Evolutionary conservation across 495 filamentous ascomycete species (phyloP).

Genomic region (Terfezia claveryi): DNA sequence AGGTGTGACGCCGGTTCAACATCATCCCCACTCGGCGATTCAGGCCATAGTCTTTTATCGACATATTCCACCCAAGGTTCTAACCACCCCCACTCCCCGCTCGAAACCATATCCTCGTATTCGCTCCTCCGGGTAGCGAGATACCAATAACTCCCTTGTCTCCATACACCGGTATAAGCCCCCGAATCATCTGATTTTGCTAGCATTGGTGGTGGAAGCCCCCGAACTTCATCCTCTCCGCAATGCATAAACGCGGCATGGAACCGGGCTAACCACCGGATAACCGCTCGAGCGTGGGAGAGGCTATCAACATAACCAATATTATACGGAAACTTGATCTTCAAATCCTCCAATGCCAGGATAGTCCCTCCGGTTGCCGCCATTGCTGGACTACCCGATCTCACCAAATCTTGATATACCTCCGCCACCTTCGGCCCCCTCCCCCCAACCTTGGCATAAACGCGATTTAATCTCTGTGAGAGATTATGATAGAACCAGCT

Average conservation of each 20-base stretch:
- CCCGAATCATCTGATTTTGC: neutral
- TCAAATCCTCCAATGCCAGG: conserved; percentile 1
- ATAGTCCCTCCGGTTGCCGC: conserved; percentile 7
- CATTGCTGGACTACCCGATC: conserved; percentile 1
- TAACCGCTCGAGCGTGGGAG: conserved; percentile 15
- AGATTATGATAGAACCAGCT: conserved; percentile 26
- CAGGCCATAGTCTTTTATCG: conserved; percentile 10
- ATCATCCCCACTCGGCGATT: conserved; percentile 10
- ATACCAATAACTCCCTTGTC: conserved; percentile 28
- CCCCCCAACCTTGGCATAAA: neutral
- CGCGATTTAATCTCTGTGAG: conserved; percentile 12
- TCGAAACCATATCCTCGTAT: conserved; percentile 14
- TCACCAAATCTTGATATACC: neutral
- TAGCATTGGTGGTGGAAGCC: conserved; percentile 22
- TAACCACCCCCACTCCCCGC: conserved; percentile 20
- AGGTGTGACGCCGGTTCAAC: neutral
- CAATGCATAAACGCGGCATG: conserved; percentile 20
- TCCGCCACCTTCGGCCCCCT: neutral
- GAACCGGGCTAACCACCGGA: conserved; percentile 25
- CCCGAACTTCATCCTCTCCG: conserved; percentile 5
- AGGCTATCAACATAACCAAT: too few species aligned
- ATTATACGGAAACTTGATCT: neutral
- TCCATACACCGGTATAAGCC: conserved; percentile 20
- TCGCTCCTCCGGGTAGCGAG: conserved; percentile 25
- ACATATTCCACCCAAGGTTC: conserved; percentile 13